A percentile compares a stretch with the other conserved stretches of the same genome.
phyloP scores from a whole-genome alignment of 345 rosid species.

The Gossypium ekmanianum region DNA sequence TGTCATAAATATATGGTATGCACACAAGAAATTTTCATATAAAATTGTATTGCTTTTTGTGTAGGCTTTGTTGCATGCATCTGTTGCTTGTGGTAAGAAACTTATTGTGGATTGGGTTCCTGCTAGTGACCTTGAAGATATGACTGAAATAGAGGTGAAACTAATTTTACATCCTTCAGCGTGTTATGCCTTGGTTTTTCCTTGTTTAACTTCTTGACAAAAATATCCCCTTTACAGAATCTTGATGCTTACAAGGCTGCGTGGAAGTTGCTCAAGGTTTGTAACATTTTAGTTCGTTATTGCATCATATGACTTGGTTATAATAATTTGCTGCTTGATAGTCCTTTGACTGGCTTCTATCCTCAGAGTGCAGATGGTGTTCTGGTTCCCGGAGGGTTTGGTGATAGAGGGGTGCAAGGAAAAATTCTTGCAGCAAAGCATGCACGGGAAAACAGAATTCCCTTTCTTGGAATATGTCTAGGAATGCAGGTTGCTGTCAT shows the following conservation, averaged over 20 bases:
- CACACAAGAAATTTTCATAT: too few species aligned
- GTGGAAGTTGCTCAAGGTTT: constrained; percentile 77
- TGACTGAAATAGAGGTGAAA: constrained; percentile 51
- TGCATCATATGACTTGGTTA: neutral
- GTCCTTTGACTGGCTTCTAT: constrained; percentile 12
- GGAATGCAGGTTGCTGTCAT: constrained; percentile 98
- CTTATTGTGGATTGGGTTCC: constrained; percentile 85
- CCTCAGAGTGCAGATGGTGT: constrained; percentile 86
- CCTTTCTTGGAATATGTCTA: constrained; percentile 90
- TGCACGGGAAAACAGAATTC: constrained; percentile 83
- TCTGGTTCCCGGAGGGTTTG: constrained; percentile 99
- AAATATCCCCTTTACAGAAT: constrained; percentile 46
- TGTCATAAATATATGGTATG: too few species aligned
- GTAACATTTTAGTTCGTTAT: constrained; percentile 16
- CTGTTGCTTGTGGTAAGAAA: constrained; percentile 67
- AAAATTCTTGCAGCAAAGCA: constrained; percentile 84
- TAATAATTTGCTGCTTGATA: neutral
- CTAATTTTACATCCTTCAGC: constrained; percentile 2
- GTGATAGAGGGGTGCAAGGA: constrained; percentile 90
- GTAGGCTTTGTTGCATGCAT: constrained; percentile 97
- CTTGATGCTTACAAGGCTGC: constrained; percentile 68
- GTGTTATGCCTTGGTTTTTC: neutral
- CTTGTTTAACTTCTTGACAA: constrained; percentile 23
- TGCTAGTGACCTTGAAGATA: constrained; percentile 80
- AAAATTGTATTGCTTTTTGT: constrained; percentile 6